Evolutionary conservation across 163 green algal species (phyloP).

Genomic region (Chloromonas sp.): DNA sequence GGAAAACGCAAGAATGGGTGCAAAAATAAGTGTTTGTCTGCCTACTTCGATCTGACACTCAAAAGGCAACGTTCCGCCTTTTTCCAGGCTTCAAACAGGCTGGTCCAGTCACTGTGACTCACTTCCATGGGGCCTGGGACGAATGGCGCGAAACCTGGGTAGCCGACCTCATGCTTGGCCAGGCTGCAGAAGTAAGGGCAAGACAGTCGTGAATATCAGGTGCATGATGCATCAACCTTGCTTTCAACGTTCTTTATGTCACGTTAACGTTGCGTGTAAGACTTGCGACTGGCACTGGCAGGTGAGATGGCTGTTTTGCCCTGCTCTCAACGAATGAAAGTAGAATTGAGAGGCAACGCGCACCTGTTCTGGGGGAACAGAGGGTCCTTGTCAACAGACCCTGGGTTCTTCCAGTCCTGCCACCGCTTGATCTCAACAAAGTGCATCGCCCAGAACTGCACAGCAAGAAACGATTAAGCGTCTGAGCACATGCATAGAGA

Average conservation of each 20-base stretch:
- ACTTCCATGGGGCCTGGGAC: constrained; percentile 40
- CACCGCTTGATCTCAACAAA: constrained; percentile 63
- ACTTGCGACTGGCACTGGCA: too few species aligned
- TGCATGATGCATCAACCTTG: too few species aligned
- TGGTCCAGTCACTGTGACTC: background rate
- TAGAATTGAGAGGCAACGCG: constrained; percentile 7
- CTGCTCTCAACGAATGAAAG: too few species aligned
- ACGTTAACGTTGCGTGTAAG: too few species aligned
- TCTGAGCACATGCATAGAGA: too few species aligned
- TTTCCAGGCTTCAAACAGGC: too few species aligned
- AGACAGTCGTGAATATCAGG: too few species aligned
- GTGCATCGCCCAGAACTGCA: constrained; percentile 73
- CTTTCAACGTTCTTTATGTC: too few species aligned
- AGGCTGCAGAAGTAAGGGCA: background rate
- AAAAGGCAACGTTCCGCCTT: too few species aligned
- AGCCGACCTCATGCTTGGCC: constrained; percentile 55
- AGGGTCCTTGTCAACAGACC: constrained; percentile 80
- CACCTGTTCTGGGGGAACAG: constrained; percentile 82
- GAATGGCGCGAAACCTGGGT: constrained; percentile 79
- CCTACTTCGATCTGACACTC: background rate
- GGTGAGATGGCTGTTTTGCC: too few species aligned
- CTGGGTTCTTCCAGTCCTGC: constrained; percentile 82
- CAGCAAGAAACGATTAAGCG: too few species aligned
- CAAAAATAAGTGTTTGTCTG: background rate
- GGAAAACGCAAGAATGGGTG: constrained; percentile 37